Evolutionary conservation across 176 grass and related monocot genomes (phyloP), one percentile per base, ranked within the genome.

Genomic region (Eremochloa ophiuroides): DNA sequence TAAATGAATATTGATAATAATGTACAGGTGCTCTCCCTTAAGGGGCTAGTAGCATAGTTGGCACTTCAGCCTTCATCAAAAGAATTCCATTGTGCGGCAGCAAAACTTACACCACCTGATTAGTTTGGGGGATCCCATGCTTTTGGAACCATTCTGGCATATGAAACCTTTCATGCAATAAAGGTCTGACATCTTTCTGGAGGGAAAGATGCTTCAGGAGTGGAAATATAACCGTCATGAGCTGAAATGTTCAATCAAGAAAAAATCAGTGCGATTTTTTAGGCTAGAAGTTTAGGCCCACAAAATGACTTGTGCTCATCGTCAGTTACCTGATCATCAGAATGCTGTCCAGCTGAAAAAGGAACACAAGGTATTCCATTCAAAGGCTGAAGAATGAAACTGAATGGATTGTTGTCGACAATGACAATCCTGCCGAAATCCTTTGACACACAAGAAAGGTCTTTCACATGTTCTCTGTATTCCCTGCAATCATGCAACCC

Each of bases 91-190:
- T 64, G 38, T 48, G 38, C 16, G 11, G 35, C 64, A 44, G 83
- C 38, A 82, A 33, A 86, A 86, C 61, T 89, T 84, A 95, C 13
- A 77, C 50, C 37, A 73, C 70, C 70, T 84, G 61, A 73, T 91
- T 73, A 80, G 82, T 87, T 75, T 67, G 83, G 35, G 93, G 93
- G 43, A 99, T 93, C 22, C 93, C 97, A 80, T 96, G 93, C 58
- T 90, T 95, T 70, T 91, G 85, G 73, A 99, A 99, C 97, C 97
- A 99, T 88, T 99, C 93, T 35, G 97, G 93, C 97, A 99, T 99
- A 71, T 88, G 97, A 92, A 96, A 99, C 84, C 89, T 94, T 88
- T 99, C 93, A 25, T 96, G 82, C 69, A 99, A 74, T 37, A 84
- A 75, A 80, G 85, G 91, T 60, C 97, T 96, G 17, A 99, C 93